Evolutionary conservation across 257 asterid species (phyloP).

Genomic region (Solanum piurae): DNA sequence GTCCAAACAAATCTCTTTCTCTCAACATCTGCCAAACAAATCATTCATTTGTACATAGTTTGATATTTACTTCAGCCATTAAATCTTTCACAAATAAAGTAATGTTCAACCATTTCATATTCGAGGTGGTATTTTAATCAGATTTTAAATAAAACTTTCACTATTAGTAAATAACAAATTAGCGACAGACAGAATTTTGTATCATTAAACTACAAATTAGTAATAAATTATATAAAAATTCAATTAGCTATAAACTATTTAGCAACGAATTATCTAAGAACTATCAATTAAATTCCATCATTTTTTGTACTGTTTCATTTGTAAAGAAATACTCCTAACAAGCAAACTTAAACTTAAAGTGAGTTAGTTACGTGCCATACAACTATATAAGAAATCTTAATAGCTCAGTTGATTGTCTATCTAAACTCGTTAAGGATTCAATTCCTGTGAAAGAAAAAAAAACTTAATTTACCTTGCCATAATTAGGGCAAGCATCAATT

Average conservation of each 20-base stretch:
- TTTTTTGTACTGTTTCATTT: not conserved
- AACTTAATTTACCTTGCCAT: not conserved
- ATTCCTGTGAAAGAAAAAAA: not conserved
- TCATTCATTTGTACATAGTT: not conserved
- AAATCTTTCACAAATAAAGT: not conserved
- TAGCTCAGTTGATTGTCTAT: too few relatives aligned
- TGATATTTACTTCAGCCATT: not conserved
- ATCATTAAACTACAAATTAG: too few relatives aligned
- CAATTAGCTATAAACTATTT: not conserved
- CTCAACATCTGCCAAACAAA: not conserved
- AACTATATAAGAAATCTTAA: rapidly evolving
- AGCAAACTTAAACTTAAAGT: not conserved
- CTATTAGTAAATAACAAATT: too few relatives aligned
- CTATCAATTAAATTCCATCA: not conserved
- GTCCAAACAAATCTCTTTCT: not conserved
- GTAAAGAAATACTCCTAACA: not conserved
- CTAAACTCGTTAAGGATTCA: too few relatives aligned
- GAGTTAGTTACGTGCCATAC: not conserved
- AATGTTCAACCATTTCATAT: not conserved
- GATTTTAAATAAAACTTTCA: not conserved
- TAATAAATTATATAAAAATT: too few relatives aligned
- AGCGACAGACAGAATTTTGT: not conserved
- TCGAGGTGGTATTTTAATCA: not conserved
- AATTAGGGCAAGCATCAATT: not conserved
- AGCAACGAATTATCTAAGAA: not conserved